phyloP scores from a whole-genome alignment of 108 stramenopile genomes.

The Chaetoceros tenuissimus region DNA sequence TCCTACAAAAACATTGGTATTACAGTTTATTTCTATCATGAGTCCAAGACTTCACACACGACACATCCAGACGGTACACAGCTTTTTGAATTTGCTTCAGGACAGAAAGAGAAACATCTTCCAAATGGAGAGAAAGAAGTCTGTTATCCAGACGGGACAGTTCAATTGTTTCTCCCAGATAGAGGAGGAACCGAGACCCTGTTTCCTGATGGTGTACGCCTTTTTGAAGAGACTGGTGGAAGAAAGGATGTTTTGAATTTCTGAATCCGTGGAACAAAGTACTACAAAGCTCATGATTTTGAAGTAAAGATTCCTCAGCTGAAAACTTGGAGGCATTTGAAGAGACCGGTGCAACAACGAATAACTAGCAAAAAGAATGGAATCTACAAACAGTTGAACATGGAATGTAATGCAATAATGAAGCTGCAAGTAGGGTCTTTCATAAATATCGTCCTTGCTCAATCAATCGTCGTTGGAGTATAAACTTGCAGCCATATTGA shows the following conservation, averaged over 20 bases:
- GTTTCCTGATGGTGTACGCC: background rate
- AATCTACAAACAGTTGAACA: no score
- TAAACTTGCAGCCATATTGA: no score
- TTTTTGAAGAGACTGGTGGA: background rate
- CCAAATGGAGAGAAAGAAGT: conserved; percentile 37
- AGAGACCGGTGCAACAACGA: no score
- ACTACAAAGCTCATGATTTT: no score
- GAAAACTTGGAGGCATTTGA: no score
- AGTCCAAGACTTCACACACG: conserved; percentile 14
- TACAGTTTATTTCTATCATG: background rate
- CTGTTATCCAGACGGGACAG: conserved; percentile 6
- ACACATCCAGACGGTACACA: conserved; percentile 23
- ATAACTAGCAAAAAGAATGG: no score
- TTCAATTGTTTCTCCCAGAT: background rate
- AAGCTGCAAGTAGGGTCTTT: no score
- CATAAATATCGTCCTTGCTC: no score
- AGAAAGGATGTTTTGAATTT: background rate
- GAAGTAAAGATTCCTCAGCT: no score
- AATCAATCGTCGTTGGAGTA: no score
- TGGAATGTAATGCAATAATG: no score
- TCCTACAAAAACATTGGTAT: background rate
- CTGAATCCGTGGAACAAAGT: no score
- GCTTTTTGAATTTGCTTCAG: conserved; percentile 41
- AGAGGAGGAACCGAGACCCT: background rate
- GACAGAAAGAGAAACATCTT: conserved; percentile 43